A percentile compares a stretch with the other conserved stretches of the same genome.
These are phyloP conservation scores for Diaporthe sp. DNA, from an alignment of 2,329 filamentous ascomycete genomes.

Conservation along the genomic window DNA sequence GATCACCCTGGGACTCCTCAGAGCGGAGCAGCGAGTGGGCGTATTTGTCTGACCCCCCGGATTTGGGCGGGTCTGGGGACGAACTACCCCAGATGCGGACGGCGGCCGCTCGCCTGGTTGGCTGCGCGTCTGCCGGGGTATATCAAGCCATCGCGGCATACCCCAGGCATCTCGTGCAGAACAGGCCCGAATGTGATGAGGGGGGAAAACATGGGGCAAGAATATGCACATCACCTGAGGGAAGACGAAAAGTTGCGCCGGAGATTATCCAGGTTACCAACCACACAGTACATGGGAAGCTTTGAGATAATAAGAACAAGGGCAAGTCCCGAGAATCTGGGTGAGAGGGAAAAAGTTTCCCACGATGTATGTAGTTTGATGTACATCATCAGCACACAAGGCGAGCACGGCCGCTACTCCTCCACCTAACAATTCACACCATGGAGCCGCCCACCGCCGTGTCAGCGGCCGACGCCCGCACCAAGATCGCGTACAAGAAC, in stretches of 20 bases:
- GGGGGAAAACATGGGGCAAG: slow-evolving; percentile 1
- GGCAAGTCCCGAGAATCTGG: not conserved
- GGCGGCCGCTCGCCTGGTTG: not conserved
- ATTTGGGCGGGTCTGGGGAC: slow-evolving; percentile 18
- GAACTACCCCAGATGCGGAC: slow-evolving; percentile 16
- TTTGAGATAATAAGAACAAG: slow-evolving; percentile 6
- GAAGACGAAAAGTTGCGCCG: not conserved
- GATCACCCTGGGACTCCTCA: not conserved
- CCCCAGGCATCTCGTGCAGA: slow-evolving; percentile 2
- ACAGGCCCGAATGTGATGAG: slow-evolving; percentile 29
- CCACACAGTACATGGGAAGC: not conserved
- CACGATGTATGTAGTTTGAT: not conserved
- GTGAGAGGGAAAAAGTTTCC: not conserved
- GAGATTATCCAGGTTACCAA: slow-evolving; percentile 15
- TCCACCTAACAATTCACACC: not conserved
- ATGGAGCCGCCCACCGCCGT: slow-evolving; percentile 12
- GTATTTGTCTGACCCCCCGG: slow-evolving; percentile 3
- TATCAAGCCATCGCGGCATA: slow-evolving; percentile 6
- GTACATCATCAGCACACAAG: not conserved
- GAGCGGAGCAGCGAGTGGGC: slow-evolving; percentile 12
- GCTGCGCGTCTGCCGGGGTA: not conserved
- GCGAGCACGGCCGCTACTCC: not conserved
- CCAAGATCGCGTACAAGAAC: slow-evolving; percentile 31
- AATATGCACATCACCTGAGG: slow-evolving; percentile 25
- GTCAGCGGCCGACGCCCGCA: slow-evolving; percentile 21